Evolutionary conservation across 2,329 filamentous ascomycete genomes (phyloP).

Genomic region (Fusarium drepaniforme): DNA sequence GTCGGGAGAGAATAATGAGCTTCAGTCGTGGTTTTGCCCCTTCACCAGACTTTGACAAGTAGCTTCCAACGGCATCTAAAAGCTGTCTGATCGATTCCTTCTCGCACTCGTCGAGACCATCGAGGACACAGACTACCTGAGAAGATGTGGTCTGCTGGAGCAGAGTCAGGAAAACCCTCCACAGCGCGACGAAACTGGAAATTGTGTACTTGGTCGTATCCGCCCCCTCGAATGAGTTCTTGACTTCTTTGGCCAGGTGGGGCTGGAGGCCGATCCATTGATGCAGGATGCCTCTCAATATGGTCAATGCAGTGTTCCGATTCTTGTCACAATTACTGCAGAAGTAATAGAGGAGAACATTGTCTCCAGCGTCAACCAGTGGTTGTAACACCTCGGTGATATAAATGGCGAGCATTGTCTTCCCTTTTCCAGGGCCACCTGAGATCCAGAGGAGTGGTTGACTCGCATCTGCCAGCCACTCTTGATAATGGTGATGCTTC

Average conservation of each 20-base stretch:
- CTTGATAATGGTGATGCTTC: background rate
- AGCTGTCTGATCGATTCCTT: background rate
- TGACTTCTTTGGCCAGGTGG: background rate
- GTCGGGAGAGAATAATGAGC: background rate
- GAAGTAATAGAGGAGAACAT: constrained; percentile 7
- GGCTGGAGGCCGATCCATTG: background rate
- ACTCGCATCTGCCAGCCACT: background rate
- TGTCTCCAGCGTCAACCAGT: background rate
- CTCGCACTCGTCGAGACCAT: constrained; percentile 14
- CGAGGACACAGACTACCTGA: background rate
- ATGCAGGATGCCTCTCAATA: constrained; percentile 10
- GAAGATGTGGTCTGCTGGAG: background rate
- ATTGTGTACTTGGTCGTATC: background rate
- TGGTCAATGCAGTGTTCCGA: background rate
- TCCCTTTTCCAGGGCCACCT: constrained; percentile 12
- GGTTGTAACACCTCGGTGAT: background rate
- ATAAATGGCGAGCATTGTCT: constrained; percentile 10
- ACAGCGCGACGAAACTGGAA: background rate
- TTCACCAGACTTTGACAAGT: background rate
- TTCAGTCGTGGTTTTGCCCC: background rate
- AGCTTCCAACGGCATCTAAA: background rate
- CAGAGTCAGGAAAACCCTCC: background rate
- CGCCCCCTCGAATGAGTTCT: background rate
- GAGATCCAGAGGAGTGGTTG: background rate
- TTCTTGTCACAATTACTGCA: background rate